These are phyloP conservation scores for Hypoxylon rickii DNA, from an alignment of 495 filamentous ascomycete species.

Conservation along the genomic window DNA sequence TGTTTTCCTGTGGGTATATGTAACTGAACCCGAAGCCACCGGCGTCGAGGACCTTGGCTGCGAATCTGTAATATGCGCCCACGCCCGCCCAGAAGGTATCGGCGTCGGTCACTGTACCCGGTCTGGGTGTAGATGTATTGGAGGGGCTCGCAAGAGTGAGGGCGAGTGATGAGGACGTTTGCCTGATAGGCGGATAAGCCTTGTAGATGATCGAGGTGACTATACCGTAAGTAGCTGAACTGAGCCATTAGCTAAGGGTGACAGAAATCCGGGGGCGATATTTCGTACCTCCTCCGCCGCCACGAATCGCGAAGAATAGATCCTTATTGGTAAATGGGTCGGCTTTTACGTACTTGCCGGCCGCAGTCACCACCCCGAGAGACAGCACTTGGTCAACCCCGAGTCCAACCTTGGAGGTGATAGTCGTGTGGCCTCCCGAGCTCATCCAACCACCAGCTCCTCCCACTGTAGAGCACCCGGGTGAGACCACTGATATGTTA, in stretches of 20 bases:
- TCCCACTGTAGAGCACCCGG: conserved; percentile 46
- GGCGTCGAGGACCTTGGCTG: conserved; percentile 43
- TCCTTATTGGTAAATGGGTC: conserved; percentile 55
- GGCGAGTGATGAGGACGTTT: conserved; percentile 32
- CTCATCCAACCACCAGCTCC: conserved; percentile 41
- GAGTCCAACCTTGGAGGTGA: conserved; percentile 57
- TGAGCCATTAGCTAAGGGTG: too few species aligned
- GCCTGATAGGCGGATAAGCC: conserved; percentile 41
- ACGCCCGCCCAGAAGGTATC: conserved; percentile 57
- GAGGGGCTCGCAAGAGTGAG: conserved; percentile 34
- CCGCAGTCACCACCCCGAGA: conserved; percentile 58
- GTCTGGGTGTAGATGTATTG: conserved; percentile 41
- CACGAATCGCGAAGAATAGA: conserved; percentile 63
- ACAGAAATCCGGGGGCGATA: background rate
- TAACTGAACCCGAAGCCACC: conserved; percentile 53
- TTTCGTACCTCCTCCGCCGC: conserved; percentile 51
- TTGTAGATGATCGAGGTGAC: conserved; percentile 56
- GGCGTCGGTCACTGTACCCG: conserved; percentile 37
- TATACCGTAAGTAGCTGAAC: conserved; percentile 59
- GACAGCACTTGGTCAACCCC: conserved; percentile 59
- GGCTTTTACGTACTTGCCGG: conserved; percentile 56
- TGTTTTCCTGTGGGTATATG: conserved; percentile 36
- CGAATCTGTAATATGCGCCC: conserved; percentile 45
- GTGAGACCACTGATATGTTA: conserved; percentile 47
- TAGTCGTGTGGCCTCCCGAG: conserved; percentile 57